Conservation (phyloP, 2,329 filamentous ascomycete species). For the Colletotrichum musicola region DNA sequence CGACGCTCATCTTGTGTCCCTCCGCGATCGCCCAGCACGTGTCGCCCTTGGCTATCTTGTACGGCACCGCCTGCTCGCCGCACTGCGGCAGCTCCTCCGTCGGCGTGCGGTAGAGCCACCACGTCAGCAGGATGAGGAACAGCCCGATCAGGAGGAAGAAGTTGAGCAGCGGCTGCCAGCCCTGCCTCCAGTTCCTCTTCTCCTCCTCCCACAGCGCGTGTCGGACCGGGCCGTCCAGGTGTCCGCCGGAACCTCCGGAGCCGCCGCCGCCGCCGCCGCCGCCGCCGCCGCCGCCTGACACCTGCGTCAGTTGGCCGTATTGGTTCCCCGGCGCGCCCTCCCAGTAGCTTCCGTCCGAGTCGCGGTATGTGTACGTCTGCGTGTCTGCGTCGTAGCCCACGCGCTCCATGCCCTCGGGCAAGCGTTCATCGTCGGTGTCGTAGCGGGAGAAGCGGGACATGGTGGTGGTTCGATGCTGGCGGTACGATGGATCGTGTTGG, state of each 20-base stretch:
- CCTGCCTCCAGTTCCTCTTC: constrained; percentile 62
- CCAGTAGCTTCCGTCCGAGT: constrained; percentile 62
- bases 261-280: too few species aligned
- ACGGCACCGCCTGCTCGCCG: constrained; percentile 41
- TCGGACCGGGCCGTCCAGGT: constrained; percentile 46
- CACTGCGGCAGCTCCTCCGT: constrained; percentile 33
- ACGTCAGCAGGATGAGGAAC: constrained; percentile 63
- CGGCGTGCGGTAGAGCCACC: constrained; percentile 56
- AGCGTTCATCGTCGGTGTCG: constrained; percentile 63
- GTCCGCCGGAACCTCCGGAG: constrained; percentile 42
- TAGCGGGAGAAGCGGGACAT: constrained; percentile 59
- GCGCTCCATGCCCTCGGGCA: constrained; percentile 67
- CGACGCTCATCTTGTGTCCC: constrained; percentile 55
- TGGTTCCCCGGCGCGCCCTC: constrained; percentile 62
- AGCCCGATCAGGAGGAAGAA: constrained; percentile 67
- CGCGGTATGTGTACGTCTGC: constrained; percentile 65
- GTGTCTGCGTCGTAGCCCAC: constrained; percentile 69
- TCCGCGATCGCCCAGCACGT: constrained; percentile 67
- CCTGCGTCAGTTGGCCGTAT: constrained; percentile 61
- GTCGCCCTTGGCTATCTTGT: constrained; percentile 60
- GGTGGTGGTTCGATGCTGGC: neutral
- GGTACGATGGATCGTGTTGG: neutral
- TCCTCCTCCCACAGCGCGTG: constrained; percentile 27
- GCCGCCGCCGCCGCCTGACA: constrained; percentile 48
- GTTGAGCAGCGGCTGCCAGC: constrained; percentile 68